phyloP scores from a whole-genome alignment of 2,329 filamentous ascomycete genomes.

The Lomentospora prolificans region DNA sequence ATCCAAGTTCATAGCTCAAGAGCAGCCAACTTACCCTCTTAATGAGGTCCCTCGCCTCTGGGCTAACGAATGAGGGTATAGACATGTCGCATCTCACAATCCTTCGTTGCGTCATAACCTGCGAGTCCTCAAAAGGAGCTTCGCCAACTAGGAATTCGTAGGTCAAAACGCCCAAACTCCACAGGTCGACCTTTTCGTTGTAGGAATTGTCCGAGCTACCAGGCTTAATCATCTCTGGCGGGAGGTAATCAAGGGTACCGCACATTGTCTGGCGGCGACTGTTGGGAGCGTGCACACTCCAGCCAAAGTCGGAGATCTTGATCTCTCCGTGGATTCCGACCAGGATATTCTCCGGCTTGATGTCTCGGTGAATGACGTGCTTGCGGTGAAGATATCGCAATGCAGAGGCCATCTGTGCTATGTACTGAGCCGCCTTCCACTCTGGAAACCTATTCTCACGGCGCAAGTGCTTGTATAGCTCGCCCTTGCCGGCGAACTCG shows the following conservation, averaged over 20 bases:
- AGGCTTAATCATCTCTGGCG: constrained; percentile 91
- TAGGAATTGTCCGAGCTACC: constrained; percentile 79
- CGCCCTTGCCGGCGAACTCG: constrained; percentile 77
- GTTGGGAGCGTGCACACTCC: constrained; percentile 96
- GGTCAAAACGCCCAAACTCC: constrained; percentile 88
- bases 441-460: constrained; percentile 73
- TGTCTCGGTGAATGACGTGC: constrained; percentile 94
- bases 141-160: constrained; percentile 96
- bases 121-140: constrained; percentile 93
- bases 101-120: constrained; percentile 84
- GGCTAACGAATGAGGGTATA: constrained; percentile 79
- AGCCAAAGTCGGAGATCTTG: constrained; percentile 97
- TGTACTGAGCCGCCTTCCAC: constrained; percentile 78
- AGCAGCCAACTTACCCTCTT: constrained; percentile 78
- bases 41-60: constrained; percentile 85
- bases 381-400: constrained; percentile 89
- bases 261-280: constrained; percentile 92
- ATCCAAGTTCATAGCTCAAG: no score
- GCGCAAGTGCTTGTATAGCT: constrained; percentile 79
- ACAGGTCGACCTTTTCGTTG: constrained; percentile 90
- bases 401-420: constrained; percentile 84
- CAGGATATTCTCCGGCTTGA: constrained; percentile 96
- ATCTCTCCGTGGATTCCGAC: constrained; percentile 95
- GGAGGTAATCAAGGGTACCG: constrained; percentile 92
- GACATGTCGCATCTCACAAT: constrained; percentile 89